phyloP scores from a whole-genome alignment of 495 filamentous ascomycete species.

The Neurospora tetrasperma region DNA sequence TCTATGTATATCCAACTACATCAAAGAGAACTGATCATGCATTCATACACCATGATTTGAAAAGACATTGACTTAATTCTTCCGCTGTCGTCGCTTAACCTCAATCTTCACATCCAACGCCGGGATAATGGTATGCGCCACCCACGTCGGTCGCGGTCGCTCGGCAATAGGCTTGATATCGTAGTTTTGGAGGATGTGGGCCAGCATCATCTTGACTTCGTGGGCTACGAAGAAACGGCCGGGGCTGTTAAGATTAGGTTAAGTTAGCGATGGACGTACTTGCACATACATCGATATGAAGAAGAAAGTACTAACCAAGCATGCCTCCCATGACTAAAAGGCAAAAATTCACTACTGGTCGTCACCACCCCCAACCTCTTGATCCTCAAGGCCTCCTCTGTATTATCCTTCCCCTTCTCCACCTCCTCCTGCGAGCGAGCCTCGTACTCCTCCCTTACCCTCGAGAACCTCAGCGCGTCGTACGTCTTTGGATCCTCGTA shows the following conservation, averaged over 20 bases:
- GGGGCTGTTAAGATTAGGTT: slow-evolving; percentile 13
- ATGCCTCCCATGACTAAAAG: slow-evolving; percentile 30
- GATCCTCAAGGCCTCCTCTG: slow-evolving; percentile 17
- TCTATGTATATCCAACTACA: too few relatives aligned
- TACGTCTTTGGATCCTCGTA: slow-evolving; percentile 23
- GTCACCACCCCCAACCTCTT: slow-evolving; percentile 28
- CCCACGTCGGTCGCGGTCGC: slow-evolving; percentile 19
- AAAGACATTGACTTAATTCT: neutral
- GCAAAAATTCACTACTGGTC: slow-evolving; percentile 22
- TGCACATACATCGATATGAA: too few relatives aligned
- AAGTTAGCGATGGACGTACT: neutral
- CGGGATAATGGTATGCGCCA: slow-evolving; percentile 23
- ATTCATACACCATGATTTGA: too few relatives aligned
- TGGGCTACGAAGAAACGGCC: slow-evolving; percentile 37
- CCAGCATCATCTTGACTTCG: slow-evolving; percentile 33
- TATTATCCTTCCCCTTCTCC: slow-evolving; percentile 3
- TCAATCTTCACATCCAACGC: slow-evolving; percentile 18
- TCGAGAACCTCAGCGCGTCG: slow-evolving; percentile 24
- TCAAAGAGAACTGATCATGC: too few relatives aligned
- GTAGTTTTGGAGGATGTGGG: slow-evolving; percentile 32
- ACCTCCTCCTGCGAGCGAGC: slow-evolving; percentile 11
- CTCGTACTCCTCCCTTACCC: slow-evolving; percentile 21
- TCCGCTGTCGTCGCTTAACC: slow-evolving; percentile 12
- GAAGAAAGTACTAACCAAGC: slow-evolving; percentile 21
- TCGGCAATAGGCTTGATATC: slow-evolving; percentile 25